Conservation (phyloP, 2,329 filamentous ascomycete species). For the Chaetothyriales sp. region DNA sequence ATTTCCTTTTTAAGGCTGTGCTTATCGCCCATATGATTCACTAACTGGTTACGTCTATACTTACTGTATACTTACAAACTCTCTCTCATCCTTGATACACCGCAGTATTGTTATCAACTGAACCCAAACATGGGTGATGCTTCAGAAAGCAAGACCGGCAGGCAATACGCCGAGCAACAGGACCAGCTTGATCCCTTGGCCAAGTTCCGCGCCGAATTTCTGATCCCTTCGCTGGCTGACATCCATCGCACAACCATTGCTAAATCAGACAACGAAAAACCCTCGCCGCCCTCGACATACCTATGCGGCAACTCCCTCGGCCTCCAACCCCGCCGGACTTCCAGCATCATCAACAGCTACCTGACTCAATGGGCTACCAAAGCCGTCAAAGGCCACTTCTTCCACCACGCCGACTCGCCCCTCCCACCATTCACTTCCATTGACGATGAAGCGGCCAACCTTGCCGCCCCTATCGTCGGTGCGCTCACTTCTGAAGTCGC, state of each 20-base stretch:
- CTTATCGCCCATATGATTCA: too few species aligned
- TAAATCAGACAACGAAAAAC: slow-evolving; percentile 24
- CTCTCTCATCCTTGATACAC: neutral
- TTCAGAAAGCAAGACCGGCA: neutral
- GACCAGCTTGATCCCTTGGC: slow-evolving; percentile 49
- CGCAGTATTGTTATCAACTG: neutral
- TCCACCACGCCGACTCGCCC: slow-evolving; percentile 51
- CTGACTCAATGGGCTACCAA: slow-evolving; percentile 73
- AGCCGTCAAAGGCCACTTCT: slow-evolving; percentile 75
- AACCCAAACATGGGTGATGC: neutral
- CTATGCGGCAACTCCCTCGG: slow-evolving; percentile 85
- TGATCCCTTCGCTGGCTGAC: slow-evolving; percentile 61
- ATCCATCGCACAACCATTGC: slow-evolving; percentile 49
- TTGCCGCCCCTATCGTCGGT: slow-evolving; percentile 62
- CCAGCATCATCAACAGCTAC: slow-evolving; percentile 54
- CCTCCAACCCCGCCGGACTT: slow-evolving; percentile 59
- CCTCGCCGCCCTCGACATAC: slow-evolving; percentile 46
- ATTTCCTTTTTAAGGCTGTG: too few species aligned
- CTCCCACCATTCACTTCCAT: slow-evolving; percentile 64
- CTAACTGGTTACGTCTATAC: neutral
- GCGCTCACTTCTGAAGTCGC: slow-evolving; percentile 61
- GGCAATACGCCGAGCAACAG: slow-evolving; percentile 30
- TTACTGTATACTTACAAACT: neutral
- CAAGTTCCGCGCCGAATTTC: slow-evolving; percentile 55
- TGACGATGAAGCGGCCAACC: slow-evolving; percentile 57